Evolutionary conservation across 108 stramenopile species (phyloP), one percentile per base, ranked within the genome.

Genomic region (Stephanodiscus minutulus): DNA sequence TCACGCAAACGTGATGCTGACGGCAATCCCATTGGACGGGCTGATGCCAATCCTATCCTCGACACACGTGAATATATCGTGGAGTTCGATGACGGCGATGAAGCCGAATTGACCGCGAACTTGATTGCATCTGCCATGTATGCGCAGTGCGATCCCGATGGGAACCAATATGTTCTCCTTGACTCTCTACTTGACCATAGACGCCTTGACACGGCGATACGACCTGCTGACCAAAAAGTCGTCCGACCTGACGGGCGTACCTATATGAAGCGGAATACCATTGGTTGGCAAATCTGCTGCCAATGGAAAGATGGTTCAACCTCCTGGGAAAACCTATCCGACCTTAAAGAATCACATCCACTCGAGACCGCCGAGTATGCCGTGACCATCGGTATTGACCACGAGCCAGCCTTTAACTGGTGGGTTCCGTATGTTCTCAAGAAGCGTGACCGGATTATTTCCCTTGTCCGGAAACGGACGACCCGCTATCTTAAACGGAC

Each of bases 281-380:
- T n/a, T 36, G 81, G 81, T 12, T 72, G 59, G 84, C 36, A 81
- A 65, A 62, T 64, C 22, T 73, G 22, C 58, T 72, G 31, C 68
- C 68, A 76, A 56, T 84, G 72, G 81, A 67, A 58, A 72, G 82
- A 76, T 65, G 63, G 57, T 0, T 49, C 49, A 0, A 63, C 75
- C 0, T 47, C 56, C 33, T 79, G 58, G 77, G 67, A 77, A 72
- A 33, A 67, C 39, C 28, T 66, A 25, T 37, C 44, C 7, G 72
- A 73, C 46, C 18, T 73, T 6, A 75, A 75, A 11, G 72, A 64
- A 41, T 73, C 28, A 10, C 35, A 64, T 33, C 72, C 72, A 2
- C 1, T 70, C 20, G 39, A 61, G 59, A 59, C 47, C 1, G 70
- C 70, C 22, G 70, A 70, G 31, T 70, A 60, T 70, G 70, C 70